phyloP scores from a whole-genome alignment of 306 rosid genomes.

The Medicago arabica region DNA sequence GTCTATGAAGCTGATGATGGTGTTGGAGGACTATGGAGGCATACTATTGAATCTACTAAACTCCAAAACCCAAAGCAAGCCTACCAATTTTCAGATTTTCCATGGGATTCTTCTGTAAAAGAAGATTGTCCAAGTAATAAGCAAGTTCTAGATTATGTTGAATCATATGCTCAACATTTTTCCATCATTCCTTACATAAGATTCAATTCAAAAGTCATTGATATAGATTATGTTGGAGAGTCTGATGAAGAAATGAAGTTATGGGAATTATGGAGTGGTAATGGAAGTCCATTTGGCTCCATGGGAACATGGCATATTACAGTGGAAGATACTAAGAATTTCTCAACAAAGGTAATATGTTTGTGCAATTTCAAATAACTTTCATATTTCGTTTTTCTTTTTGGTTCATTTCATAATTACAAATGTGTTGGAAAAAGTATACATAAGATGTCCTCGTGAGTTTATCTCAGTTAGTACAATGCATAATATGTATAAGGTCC shows the following conservation, averaged over 20 bases:
- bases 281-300: not conserved
- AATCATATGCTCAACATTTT: conserved; percentile 54
- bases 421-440: too few species aligned
- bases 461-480: too few species aligned
- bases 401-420: too few species aligned
- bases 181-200: conserved; percentile 43
- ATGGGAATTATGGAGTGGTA: conserved; percentile 12
- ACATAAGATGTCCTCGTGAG: too few species aligned
- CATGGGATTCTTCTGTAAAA: conserved; percentile 57
- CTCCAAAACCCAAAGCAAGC: conserved; percentile 47
- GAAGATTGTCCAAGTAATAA: conserved; percentile 42
- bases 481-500: too few species aligned
- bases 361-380: not conserved
- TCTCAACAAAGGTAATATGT: not conserved
- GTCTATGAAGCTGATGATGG: conserved; percentile 55
- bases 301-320: conserved; percentile 15
- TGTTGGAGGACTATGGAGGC: conserved; percentile 61
- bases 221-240: conserved; percentile 52
- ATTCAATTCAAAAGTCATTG: conserved; percentile 54
- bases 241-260: conserved; percentile 10
- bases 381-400: not conserved
- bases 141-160: conserved; percentile 47
- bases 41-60: conserved; percentile 51
- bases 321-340: not conserved
- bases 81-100: conserved; percentile 51